These are phyloP conservation scores for Plasmodium gaboni DNA, from an alignment of 169 alveolate species.

Conservation along the genomic window DNA sequence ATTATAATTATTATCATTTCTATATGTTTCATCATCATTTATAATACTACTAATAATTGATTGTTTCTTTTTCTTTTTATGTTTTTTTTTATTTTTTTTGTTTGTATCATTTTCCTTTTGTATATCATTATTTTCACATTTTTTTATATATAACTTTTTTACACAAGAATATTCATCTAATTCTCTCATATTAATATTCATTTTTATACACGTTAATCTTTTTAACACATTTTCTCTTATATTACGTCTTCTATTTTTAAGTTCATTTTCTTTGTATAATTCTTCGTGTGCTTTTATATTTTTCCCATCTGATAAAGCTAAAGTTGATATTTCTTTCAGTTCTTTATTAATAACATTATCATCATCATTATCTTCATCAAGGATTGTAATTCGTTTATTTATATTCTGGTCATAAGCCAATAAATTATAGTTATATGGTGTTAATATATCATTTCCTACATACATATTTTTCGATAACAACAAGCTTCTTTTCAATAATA, in stretches of 20 bases:
- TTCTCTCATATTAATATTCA: slow-evolving; percentile 71
- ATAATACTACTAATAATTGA: slow-evolving; percentile 64
- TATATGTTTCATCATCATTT: slow-evolving; percentile 54
- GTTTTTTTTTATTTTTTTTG: slow-evolving; percentile 38
- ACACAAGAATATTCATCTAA: slow-evolving; percentile 70
- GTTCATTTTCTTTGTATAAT: slow-evolving; percentile 66
- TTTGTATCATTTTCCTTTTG: slow-evolving; percentile 49
- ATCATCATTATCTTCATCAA: slow-evolving; percentile 38
- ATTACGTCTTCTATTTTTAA: slow-evolving; percentile 41
- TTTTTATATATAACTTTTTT: slow-evolving; percentile 53
- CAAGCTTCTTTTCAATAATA: slow-evolving; percentile 26
- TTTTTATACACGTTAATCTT: slow-evolving; percentile 53
- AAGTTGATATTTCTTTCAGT: slow-evolving; percentile 53
- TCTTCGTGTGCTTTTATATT: slow-evolving; percentile 34
- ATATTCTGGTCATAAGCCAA: slow-evolving; percentile 61
- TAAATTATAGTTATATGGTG: slow-evolving; percentile 69
- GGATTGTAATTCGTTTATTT: slow-evolving; percentile 27
- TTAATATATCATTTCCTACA: slow-evolving; percentile 63
- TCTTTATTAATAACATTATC: slow-evolving; percentile 11
- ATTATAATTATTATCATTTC: slow-evolving; percentile 25
- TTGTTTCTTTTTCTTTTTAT: background rate
- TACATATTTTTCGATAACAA: slow-evolving; percentile 68
- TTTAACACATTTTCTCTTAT: slow-evolving; percentile 67
- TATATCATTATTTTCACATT: slow-evolving; percentile 32
- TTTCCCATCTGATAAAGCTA: slow-evolving; percentile 27